phyloP scores from a whole-genome alignment of 768 basidiomycete genomes.

The Boletus coccyginus region DNA sequence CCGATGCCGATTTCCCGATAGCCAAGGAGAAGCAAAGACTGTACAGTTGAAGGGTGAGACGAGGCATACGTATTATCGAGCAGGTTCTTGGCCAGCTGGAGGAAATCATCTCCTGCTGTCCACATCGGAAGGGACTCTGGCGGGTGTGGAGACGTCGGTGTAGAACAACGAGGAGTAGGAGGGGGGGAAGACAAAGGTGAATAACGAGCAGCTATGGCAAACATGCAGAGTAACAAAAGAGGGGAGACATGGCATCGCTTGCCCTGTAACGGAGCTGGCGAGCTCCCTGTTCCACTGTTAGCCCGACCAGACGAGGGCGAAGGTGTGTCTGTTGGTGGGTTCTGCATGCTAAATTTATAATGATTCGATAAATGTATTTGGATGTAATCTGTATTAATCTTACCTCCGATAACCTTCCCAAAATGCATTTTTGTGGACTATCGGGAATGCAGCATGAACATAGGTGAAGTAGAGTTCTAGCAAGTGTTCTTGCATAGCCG shows the following conservation, averaged over 20 bases:
- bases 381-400: background rate
- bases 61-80: slow-evolving; percentile 66
- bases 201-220: slow-evolving; percentile 77
- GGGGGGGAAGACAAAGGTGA: slow-evolving; percentile 31
- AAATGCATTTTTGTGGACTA: slow-evolving; percentile 71
- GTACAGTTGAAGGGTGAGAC: slow-evolving; percentile 72
- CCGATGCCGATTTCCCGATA: slow-evolving; percentile 88
- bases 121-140: slow-evolving; percentile 64
- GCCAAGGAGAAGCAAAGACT: slow-evolving; percentile 76
- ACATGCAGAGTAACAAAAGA: slow-evolving; percentile 80
- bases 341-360: slow-evolving; percentile 20
- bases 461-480: slow-evolving; percentile 77
- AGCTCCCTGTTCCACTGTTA: slow-evolving; percentile 16
- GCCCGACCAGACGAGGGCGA: slow-evolving; percentile 26
- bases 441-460: slow-evolving; percentile 76
- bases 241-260: slow-evolving; percentile 51
- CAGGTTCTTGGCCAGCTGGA: slow-evolving; percentile 62
- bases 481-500: slow-evolving; percentile 60
- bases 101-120: slow-evolving; percentile 73
- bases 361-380: background rate
- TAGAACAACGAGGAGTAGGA: slow-evolving; percentile 28
- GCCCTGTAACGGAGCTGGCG: slow-evolving; percentile 38
- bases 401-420: slow-evolving; percentile 53
- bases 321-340: slow-evolving; percentile 30
- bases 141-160: slow-evolving; percentile 35